Evolutionary conservation across 768 basidiomycete species (phyloP).

Genomic region (Lentinula sp.): DNA sequence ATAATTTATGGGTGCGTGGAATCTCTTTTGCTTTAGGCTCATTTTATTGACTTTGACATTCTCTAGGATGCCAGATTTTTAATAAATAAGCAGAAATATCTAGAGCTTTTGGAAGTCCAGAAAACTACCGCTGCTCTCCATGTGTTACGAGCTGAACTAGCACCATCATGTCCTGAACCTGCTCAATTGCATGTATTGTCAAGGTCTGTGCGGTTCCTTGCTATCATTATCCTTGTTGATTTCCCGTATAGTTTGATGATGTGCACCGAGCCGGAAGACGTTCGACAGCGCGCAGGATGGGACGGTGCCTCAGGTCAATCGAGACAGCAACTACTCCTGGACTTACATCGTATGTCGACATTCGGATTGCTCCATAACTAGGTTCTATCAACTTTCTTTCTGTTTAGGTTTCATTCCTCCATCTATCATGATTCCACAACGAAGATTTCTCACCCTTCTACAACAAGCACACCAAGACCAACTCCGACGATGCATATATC

Average conservation of each 20-base stretch:
- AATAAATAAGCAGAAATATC: conserved; percentile 92
- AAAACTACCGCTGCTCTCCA: conserved; percentile 78
- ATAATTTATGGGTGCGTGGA: conserved; percentile 59
- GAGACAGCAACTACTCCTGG: conserved; percentile 64
- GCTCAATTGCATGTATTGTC: conserved; percentile 85
- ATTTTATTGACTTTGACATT: conserved; percentile 9
- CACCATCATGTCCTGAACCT: conserved; percentile 72
- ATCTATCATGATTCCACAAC: conserved; percentile 87
- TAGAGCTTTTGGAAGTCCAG: conserved; percentile 82
- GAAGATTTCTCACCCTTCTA: conserved; percentile 79
- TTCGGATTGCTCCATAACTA: not conserved
- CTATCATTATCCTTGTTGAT: conserved; percentile 12
- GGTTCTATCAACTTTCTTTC: conserved; percentile 4
- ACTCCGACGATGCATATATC: conserved; percentile 77
- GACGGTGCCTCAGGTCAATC: conserved; percentile 84
- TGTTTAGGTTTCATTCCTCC: conserved; percentile 80
- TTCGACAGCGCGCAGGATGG: conserved; percentile 80
- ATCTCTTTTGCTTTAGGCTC: not conserved
- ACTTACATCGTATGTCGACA: conserved; percentile 67
- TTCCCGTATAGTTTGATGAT: conserved; percentile 68
- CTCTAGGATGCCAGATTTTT: conserved; percentile 76
- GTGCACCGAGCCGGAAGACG: conserved; percentile 81
- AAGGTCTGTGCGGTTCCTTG: conserved; percentile 42
- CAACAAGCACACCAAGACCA: conserved; percentile 83
- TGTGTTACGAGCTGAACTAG: conserved; percentile 83